These are phyloP conservation scores for Vanilla planifolia DNA, from an alignment of 106 monocot genomes.

Conservation along the genomic window DNA sequence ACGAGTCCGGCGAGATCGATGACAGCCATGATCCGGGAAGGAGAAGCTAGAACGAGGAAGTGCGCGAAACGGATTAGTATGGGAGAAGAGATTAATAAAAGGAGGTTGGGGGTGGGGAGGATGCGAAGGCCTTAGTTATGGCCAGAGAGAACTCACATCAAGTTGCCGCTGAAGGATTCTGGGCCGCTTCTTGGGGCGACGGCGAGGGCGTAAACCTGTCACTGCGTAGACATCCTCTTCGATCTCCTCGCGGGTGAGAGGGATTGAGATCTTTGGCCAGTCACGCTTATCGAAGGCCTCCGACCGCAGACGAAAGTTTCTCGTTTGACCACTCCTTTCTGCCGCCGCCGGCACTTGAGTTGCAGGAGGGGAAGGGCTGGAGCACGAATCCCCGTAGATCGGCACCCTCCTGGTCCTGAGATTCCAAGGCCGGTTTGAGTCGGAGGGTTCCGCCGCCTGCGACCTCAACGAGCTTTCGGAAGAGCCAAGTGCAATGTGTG, in stretches of 20 bases:
- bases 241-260: slow-evolving; percentile 35
- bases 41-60: slow-evolving; percentile 3
- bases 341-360: neutral
- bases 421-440: slow-evolving; percentile 29
- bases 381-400: neutral
- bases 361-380: neutral
- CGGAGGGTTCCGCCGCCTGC: neutral
- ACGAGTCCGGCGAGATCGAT: slow-evolving; percentile 12
- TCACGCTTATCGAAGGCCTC: slow-evolving; percentile 6
- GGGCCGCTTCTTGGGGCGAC: slow-evolving; percentile 31
- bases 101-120: neutral
- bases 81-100: too few relatives aligned
- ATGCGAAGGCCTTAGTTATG: neutral
- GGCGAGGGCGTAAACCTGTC: slow-evolving; percentile 33
- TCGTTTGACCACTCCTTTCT: slow-evolving; percentile 4
- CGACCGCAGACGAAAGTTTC: slow-evolving; percentile 12
- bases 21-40: slow-evolving; percentile 14
- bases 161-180: slow-evolving; percentile 36
- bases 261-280: slow-evolving; percentile 24
- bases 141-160: slow-evolving; percentile 26
- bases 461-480: neutral
- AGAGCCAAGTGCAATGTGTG: too few relatives aligned
- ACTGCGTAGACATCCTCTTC: slow-evolving; percentile 46
- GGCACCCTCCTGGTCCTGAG: slow-evolving; percentile 24
- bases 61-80: neutral